Conservation (phyloP, 2,329 filamentous ascomycete genomes). For the Capronia americana region DNA sequence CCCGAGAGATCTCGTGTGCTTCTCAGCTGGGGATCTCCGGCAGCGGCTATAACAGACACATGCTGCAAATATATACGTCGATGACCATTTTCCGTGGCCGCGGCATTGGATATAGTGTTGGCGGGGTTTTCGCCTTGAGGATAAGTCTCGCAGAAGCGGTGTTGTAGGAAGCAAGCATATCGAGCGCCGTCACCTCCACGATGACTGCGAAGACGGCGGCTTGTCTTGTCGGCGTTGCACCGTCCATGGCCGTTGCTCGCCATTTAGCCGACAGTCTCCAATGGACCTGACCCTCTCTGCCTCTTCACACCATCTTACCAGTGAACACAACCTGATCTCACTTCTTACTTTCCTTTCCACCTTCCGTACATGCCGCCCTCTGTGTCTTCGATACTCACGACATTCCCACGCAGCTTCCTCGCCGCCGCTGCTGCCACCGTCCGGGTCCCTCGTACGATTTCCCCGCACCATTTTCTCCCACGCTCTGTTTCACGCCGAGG, state of each 20-base stretch:
- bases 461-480: slow-evolving; percentile 17
- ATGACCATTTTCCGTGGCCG: slow-evolving; percentile 10
- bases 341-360: not conserved
- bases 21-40: not conserved
- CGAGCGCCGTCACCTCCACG: too few species aligned
- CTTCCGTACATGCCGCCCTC: slow-evolving; percentile 22
- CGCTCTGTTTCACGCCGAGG: not conserved
- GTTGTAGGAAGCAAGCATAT: slow-evolving; percentile 6
- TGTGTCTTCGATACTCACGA: not conserved
- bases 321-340: not conserved
- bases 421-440: slow-evolving; percentile 2
- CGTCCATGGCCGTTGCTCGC: slow-evolving; percentile 11
- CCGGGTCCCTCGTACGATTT: slow-evolving; percentile 7
- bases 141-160: not conserved
- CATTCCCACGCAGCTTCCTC: slow-evolving; percentile 13
- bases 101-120: slow-evolving; percentile 18
- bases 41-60: not conserved
- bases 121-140: not conserved
- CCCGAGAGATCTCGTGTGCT: not conserved
- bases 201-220: not conserved
- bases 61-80: slow-evolving; percentile 5
- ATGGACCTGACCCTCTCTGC: not conserved
- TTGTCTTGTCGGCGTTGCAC: not conserved
- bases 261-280: slow-evolving; percentile 12
- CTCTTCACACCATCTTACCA: not conserved